Evolutionary conservation across 768 basidiomycete genomes (phyloP), one percentile per base, ranked within the genome.

Genomic region (Coprinopsis cinerea): DNA sequence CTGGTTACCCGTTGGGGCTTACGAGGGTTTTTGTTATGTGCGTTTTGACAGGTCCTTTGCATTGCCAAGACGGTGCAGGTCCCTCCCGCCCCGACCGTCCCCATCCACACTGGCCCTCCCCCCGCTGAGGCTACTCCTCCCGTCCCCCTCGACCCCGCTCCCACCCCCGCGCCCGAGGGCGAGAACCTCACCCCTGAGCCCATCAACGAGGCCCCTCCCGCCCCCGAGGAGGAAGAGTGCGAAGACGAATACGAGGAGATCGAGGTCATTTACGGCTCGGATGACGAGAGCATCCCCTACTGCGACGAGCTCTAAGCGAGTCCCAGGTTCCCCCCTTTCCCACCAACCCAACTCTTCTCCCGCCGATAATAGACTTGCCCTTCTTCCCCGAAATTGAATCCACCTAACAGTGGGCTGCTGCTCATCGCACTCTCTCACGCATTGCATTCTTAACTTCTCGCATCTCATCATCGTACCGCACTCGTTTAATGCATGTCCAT

Each of bases 1-100:
- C 3, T 44, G 17, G 23, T 32, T 24, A 42, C 24, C 35, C 35
- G 47, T 30, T n/a, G 20, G 17, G 11, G 9, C 17, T 43, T 4
- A 11, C 44, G 14, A n/a, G 23, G 17, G 44, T 37, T 6, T 6
- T 7, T 36, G n/a, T n/a, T n/a, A n/a, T n/a, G n/a, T n/a, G n/a
- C n/a, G n/a, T n/a, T n/a, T n/a, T n/a, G n/a, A n/a, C n/a, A 79
- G 80, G 80, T 82, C 27, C 58, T 88, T 35, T 87, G 85, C 54
- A 70, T 72, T 40, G 65, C 73, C 20, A 53, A 56, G 18, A 55
- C 54, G 13, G 69, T 74, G 10, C 55, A 61, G 30, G 70, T 73
- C 7, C 82, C 82, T 37, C 71, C 76, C 22, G 55, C 63, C 3
- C 70, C 71, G 17, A 57, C 57, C 18, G 20, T 57, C 24, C 55